Evolutionary conservation across 169 alveolate genomes (phyloP), one percentile per base, ranked within the genome.

Genomic region (Perkinsus marinus): DNA sequence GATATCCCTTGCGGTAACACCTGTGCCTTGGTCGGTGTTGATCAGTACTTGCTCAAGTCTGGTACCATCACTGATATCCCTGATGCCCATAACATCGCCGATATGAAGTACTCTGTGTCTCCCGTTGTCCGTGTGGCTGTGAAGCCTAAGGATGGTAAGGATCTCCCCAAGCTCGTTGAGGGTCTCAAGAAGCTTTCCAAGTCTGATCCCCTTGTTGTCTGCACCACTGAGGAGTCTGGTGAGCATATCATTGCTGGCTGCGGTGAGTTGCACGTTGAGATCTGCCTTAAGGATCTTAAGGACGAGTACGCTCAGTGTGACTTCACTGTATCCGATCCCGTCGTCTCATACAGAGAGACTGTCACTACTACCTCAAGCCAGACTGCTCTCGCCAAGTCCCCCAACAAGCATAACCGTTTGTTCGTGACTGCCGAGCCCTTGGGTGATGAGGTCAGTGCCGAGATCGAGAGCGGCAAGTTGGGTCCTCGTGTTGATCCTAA

Each of bases 61-160:
- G 99, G 99, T 68, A 99, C 99, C 93, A 97, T 99, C 93, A 97
- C 99, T 68, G 97, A 99, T 38, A 96, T 95, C 94, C 99, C 98
- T 90, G 96, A 96, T 91, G 99, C 99, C 39, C 99, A 98, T 97
- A 98, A 96, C 97, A 98, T 99, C 93, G 98, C 99, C 91, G 98
- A 98, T 95, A 98, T 98, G 99, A 98, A 98, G 95, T 99, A 98
- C 97, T 98, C 99, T 89, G 99, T 99, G 92, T 98, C 99, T 0
- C 99, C 99, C 39, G 99, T 99, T 93, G 99, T 98, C 92, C 98
- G 99, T 94, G 99, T 99, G 68, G 99, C 99, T 68, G 99, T 99
- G 57, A 97, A 97, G 93, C 99, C 99, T 16, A 98, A 98, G 97
- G 99, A 98, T 94, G 97, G 98, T 93, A 98, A 98, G 95, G 99